Evolutionary conservation across 352 stramenopile species (phyloP), one percentile per base, ranked within the genome.

Genomic region (Thalassiosira hispida): DNA sequence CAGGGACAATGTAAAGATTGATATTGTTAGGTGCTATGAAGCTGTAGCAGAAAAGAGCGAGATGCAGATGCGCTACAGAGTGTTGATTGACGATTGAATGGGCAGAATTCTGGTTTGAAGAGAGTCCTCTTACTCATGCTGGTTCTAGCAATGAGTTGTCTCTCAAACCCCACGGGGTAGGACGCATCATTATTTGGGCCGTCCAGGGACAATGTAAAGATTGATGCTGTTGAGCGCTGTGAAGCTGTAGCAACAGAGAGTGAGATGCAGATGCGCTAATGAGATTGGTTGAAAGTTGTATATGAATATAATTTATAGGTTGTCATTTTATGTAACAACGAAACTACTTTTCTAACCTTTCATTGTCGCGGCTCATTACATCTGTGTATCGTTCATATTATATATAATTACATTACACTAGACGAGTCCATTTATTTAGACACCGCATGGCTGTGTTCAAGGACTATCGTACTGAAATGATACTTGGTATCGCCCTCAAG

Each of bases 1-100:
- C 63, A 35, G 29, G 38, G 7, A 73, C 63, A 22, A 63, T 73
- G 65, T 73, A 64, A 53, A 53, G 20, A 33, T 73, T 61, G 55
- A 18, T 20, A 49, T 49, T 16, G 11, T 49, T 20, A n/a, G 4
- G 40, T 12, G 9, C 9, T 49, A 4, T 49, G 5, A 49, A 49
- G 40, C 40, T 49, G 40, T 49, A 49, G n/a, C n/a, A 8, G 31
- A 38, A 38, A 38, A 8, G 3, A 38, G 3, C 3, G 8, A 38
- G 8, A 38, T 38, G 31, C 31, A 38, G 31, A 8, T 38, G 31
- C 31, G 31, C 31, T 38, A 38, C 31, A 38, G 3, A 38, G 31
- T 3, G 31, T 38, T 38, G 31, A 38, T 38, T 38, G 31, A 44
- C 62, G 77, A 18, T 55, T 84, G 11, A 79, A 78, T 44, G 46